Evolutionary conservation across 2,329 filamentous ascomycete species (phyloP), one percentile per base, ranked within the genome.

Genomic region (Diplocarpon rosae): DNA sequence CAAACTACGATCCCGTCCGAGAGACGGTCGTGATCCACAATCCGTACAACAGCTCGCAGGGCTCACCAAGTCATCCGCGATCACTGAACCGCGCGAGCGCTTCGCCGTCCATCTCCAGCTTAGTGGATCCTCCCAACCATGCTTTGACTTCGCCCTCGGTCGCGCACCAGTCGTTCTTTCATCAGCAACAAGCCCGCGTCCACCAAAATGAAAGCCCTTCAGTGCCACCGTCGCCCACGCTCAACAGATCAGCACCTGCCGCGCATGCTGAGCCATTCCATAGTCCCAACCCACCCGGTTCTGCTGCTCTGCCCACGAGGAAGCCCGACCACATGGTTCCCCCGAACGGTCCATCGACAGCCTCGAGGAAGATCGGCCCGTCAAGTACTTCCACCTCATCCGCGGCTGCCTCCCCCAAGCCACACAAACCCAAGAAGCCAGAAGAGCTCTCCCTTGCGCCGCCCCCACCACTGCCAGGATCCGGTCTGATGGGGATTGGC

Each of bases 101-200:
- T 32, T 95, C 90, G 4, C 89, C 90, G 1, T 90, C 90, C 2
- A 95, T 95, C 54, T 83, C 87, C 5, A 94, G 86, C 64, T 73
- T 95, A 46, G 85, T 95, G 40, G 87, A 95, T 54, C 83, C 82
- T 29, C 74, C 75, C 2, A 63, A 57, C 39, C 60, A 62, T 30
- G 37, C 55, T 3, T 46, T 57, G 29, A 54, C 55, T 5, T 61
- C 58, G 10, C 59, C 59, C 6, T 61, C 59, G 0, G 50, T 57
- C 37, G 56, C 55, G 56, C 33, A 56, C 39, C 43, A 59, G 63
- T 55, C 59, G 54, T 56, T 59, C 58, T 63, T 58, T 43, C 59
- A 61, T 41, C 59, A 60, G 29, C 50, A 56, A 41, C 56, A 59
- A 45, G 51, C 51, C 1, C 35, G 51, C 35, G 33, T 53, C 7